phyloP scores from a whole-genome alignment of 2,329 filamentous ascomycete species.

The Cordyceps fumosorosea region DNA sequence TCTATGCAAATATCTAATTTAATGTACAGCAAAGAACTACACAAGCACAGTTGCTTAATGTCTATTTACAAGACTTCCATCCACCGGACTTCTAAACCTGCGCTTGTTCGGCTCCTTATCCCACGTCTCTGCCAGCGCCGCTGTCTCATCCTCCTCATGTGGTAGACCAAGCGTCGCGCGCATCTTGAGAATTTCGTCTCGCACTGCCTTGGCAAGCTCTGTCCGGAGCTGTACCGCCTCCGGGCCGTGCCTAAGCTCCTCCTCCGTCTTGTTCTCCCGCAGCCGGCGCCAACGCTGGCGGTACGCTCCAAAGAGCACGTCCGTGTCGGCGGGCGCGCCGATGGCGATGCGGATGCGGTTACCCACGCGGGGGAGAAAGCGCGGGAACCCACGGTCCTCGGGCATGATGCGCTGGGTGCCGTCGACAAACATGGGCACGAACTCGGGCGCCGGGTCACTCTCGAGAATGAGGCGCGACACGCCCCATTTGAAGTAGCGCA shows the following conservation, averaged over 20 bases:
- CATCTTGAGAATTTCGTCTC: slow-evolving; percentile 74
- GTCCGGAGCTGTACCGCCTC: slow-evolving; percentile 67
- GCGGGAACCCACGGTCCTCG: slow-evolving; percentile 71
- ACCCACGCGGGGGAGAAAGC: slow-evolving; percentile 70
- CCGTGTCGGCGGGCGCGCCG: slow-evolving; percentile 69
- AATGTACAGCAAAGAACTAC: slow-evolving; percentile 1
- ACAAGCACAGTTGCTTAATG: slow-evolving; percentile 17
- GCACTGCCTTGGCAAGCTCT: slow-evolving; percentile 71
- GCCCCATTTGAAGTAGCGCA: slow-evolving; percentile 99
- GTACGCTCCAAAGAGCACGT: slow-evolving; percentile 70
- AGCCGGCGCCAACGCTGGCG: slow-evolving; percentile 68
- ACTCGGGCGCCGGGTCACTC: slow-evolving; percentile 75
- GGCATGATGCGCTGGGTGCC: slow-evolving; percentile 85
- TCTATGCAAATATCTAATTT: neutral
- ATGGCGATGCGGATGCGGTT: slow-evolving; percentile 68
- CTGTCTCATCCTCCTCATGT: slow-evolving; percentile 70
- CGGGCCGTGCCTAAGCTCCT: slow-evolving; percentile 34
- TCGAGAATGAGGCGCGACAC: slow-evolving; percentile 87
- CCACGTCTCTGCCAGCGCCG: slow-evolving; percentile 78
- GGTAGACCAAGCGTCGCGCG: slow-evolving; percentile 64
- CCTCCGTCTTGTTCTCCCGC: slow-evolving; percentile 41
- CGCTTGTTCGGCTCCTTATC: slow-evolving; percentile 42
- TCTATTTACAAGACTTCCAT: slow-evolving; percentile 44
- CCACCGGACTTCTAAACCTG: slow-evolving; percentile 47
- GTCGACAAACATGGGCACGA: slow-evolving; percentile 92